A percentile compares a stretch with the other conserved stretches of the same genome.
phyloP scores from a whole-genome alignment of 176 grass and related monocot species.

The Oryza nivara region DNA sequence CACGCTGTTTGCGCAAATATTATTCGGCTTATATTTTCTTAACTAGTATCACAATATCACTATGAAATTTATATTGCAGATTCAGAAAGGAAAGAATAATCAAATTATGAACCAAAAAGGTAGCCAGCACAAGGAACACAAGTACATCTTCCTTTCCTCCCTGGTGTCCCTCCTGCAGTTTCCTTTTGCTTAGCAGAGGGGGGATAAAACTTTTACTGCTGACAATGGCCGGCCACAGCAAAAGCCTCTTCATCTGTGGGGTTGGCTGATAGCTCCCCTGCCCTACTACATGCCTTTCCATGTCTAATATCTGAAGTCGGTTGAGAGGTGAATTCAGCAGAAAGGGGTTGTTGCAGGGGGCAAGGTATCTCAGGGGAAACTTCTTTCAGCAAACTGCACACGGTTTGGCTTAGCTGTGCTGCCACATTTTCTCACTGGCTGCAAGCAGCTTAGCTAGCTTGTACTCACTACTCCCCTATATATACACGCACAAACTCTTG shows the following conservation, averaged over 20 bases:
- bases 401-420: conserved; percentile 47
- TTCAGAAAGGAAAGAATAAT: neutral
- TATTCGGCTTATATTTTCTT: neutral
- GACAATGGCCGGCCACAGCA: neutral
- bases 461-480: conserved; percentile 27
- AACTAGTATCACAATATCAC: neutral
- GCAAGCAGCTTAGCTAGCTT: conserved; percentile 34
- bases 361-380: conserved; percentile 59
- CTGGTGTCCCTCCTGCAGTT: conserved; percentile 6
- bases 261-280: neutral
- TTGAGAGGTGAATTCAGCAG: conserved; percentile 39
- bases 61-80: neutral
- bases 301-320: conserved; percentile 33
- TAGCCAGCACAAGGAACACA: neutral
- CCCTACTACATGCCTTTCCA: neutral
- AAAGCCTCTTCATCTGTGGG: neutral
- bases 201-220: conserved; percentile 6
- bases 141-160: conserved; percentile 34
- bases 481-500: neutral
- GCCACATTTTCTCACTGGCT: conserved; percentile 19
- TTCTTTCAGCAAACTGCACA: conserved; percentile 32
- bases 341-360: conserved; percentile 30
- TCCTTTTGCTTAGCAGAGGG: conserved; percentile 45
- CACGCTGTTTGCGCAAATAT: neutral
- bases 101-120: neutral